Percentiles rank a stretch among this genome's conserved stretches.
Conservation (phyloP, 768 basidiomycete species). For the Astraeus odoratus region DNA sequence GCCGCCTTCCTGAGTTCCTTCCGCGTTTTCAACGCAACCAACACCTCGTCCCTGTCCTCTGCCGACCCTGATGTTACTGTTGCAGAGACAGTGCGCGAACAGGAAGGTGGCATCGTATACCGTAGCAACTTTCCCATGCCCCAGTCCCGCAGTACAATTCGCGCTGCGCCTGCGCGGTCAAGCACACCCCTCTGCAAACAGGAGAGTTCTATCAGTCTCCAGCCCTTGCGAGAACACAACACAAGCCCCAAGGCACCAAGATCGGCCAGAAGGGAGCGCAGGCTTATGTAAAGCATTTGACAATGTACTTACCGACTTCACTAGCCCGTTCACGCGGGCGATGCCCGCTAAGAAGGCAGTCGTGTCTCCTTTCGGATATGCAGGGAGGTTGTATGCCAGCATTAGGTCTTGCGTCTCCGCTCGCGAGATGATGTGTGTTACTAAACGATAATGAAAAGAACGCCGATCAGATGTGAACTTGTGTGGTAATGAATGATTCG, state of each 20-base stretch:
- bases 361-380: slow-evolving; percentile 61
- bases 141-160: slow-evolving; percentile 83
- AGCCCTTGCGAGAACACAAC: background rate
- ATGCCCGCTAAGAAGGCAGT: slow-evolving; percentile 70
- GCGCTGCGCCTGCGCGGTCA: slow-evolving; percentile 70
- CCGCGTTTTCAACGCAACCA: slow-evolving; percentile 42
- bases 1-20: slow-evolving; percentile 59
- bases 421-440: slow-evolving; percentile 59
- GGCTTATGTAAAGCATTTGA: too few species aligned
- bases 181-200: slow-evolving; percentile 55
- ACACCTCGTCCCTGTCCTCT: slow-evolving; percentile 40
- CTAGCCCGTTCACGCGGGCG: slow-evolving; percentile 64
- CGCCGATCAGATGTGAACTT: slow-evolving; percentile 1
- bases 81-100: too few species aligned
- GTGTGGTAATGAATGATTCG: slow-evolving; percentile 5
- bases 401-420: slow-evolving; percentile 79
- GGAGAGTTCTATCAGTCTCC: slow-evolving; percentile 11
- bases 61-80: too few species aligned
- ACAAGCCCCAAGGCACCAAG: background rate
- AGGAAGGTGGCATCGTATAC: slow-evolving; percentile 56
- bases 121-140: slow-evolving; percentile 63
- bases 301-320: slow-evolving; percentile 59
- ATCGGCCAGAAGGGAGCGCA: too few species aligned
- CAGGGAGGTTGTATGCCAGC: slow-evolving; percentile 81
- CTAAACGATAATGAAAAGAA: slow-evolving; percentile 31